A percentile compares a stretch with the other conserved stretches of the same genome.
phyloP scores from a whole-genome alignment of 345 rosid genomes.

The Populus alba region DNA sequence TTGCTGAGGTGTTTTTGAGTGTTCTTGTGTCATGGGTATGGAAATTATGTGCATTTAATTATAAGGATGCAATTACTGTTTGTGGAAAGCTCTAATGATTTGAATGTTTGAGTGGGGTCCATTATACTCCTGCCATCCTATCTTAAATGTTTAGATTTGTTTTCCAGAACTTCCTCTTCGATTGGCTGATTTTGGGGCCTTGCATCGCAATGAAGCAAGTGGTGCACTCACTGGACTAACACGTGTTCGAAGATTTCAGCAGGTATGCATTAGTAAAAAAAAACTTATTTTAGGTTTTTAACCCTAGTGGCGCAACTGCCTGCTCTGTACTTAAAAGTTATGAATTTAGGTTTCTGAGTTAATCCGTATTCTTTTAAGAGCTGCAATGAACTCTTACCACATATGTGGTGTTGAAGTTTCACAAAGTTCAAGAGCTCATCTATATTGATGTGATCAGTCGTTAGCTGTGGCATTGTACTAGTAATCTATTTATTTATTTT shows the following conservation, averaged over 20 bases:
- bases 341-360: background rate
- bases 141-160: background rate
- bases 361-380: background rate
- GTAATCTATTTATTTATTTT: background rate
- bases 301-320: background rate
- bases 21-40: background rate
- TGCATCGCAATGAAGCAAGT: constrained; percentile 97
- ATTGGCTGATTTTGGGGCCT: constrained; percentile 91
- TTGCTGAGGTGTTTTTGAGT: background rate
- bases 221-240: constrained; percentile 95
- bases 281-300: background rate
- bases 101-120: background rate
- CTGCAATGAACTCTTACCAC: background rate
- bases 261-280: constrained; percentile 46
- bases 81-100: background rate
- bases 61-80: background rate
- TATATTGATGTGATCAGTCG: background rate
- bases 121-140: background rate
- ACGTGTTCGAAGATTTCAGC: constrained; percentile 96
- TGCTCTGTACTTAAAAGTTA: constrained; percentile 2
- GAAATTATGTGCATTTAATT: background rate
- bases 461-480: background rate
- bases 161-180: constrained; percentile 83
- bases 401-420: background rate
- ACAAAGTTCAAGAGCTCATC: background rate